These are phyloP conservation scores for Globisporangium canariense DNA, from an alignment of 352 stramenopile species.

Conservation along the genomic window DNA sequence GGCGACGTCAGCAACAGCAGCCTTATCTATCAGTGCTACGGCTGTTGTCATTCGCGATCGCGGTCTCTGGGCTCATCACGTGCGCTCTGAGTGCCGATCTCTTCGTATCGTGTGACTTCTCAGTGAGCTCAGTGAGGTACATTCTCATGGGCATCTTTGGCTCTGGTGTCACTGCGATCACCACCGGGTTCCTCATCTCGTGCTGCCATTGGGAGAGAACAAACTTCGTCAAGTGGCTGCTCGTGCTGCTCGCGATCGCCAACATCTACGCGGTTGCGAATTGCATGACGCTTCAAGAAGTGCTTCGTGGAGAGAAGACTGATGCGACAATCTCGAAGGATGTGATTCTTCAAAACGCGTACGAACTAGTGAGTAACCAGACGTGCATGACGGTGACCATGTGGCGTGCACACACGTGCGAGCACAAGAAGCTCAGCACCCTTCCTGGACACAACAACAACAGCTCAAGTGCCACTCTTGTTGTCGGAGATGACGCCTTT, in stretches of 20 bases:
- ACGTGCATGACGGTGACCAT: slow-evolving; percentile 16
- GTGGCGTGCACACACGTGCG: slow-evolving; percentile 17
- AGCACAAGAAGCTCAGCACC: neutral
- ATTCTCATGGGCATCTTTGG: slow-evolving; percentile 8
- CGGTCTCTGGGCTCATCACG: slow-evolving; percentile 13
- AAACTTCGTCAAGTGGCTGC: slow-evolving; percentile 26
- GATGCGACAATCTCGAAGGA: neutral
- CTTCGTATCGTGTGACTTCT: slow-evolving; percentile 24
- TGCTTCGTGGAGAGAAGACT: neutral
- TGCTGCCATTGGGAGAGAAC: slow-evolving; percentile 15
- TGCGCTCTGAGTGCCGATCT: slow-evolving; percentile 22
- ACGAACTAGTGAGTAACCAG: slow-evolving; percentile 19
- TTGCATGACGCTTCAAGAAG: slow-evolving; percentile 7
- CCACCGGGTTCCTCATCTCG: slow-evolving; percentile 17
- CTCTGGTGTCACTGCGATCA: slow-evolving; percentile 5
- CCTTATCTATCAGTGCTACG: neutral
- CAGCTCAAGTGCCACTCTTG: neutral
- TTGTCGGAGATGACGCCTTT: neutral
- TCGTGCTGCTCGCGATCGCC: slow-evolving; percentile 25
- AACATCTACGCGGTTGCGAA: slow-evolving; percentile 23
- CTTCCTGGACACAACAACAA: neutral
- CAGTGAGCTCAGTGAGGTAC: neutral
- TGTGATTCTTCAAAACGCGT: slow-evolving; percentile 18
- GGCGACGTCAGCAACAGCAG: neutral
- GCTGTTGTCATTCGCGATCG: slow-evolving; percentile 8